A percentile compares a stretch with the other conserved stretches of the same genome.
phyloP scores from a whole-genome alignment of 148 eudicot species.

The Beta vulgaris region DNA sequence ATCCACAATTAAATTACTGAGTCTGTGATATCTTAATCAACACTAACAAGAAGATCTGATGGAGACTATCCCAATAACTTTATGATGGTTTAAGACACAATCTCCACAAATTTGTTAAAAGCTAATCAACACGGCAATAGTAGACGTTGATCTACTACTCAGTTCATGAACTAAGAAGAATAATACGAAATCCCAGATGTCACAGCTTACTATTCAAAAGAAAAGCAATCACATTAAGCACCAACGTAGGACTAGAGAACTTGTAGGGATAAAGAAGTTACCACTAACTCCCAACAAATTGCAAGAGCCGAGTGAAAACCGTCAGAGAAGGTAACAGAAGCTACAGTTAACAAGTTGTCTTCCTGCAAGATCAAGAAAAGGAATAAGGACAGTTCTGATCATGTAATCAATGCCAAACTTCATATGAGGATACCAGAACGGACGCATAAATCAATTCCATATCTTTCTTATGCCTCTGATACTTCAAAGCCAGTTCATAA shows the following conservation, averaged over 20 bases:
- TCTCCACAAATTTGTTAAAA: no score
- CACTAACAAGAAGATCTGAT: background rate
- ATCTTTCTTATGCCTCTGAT: background rate
- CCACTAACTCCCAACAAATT: constrained; percentile 64
- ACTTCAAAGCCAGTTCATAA: background rate
- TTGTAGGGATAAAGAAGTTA: constrained; percentile 20
- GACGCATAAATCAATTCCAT: background rate
- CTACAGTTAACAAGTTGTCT: constrained; percentile 52
- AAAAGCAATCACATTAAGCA: no score
- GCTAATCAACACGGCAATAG: no score
- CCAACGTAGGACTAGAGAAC: background rate
- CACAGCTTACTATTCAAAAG: no score
- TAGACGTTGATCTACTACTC: no score
- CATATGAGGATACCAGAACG: background rate
- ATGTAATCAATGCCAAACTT: background rate
- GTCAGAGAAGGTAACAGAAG: constrained; percentile 67
- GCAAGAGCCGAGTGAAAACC: constrained; percentile 53
- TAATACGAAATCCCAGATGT: background rate
- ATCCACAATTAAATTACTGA: background rate
- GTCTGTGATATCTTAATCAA: background rate
- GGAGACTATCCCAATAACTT: no score
- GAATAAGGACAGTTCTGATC: constrained; percentile 13
- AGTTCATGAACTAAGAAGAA: background rate
- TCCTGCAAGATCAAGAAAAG: constrained; percentile 42
- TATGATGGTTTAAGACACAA: no score